Base-by-base conservation (phyloP, 345 rosid species). In the Aegle marmelos region DNA sequence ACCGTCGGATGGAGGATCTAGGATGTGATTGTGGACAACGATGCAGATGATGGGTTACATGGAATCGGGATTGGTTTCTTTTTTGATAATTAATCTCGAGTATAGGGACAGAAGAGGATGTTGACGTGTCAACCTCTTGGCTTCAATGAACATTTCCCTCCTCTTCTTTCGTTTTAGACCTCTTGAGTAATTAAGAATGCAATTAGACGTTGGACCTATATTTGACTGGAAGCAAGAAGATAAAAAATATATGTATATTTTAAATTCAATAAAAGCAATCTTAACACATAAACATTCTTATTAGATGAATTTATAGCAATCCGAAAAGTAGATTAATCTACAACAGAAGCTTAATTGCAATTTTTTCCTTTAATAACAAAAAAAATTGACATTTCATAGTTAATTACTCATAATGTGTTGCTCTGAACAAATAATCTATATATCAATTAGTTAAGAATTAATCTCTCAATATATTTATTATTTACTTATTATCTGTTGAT, bases 71-170 rank as follows among this genome's bases (percentile, higher is more conserved):
- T 33, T 9, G 6, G 2, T 53, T 50, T 62, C 24, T 11, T 31
- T 7, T 48, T 50, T 30, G 0, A 1, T 9, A 2, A 50, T 30
- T 9, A 48, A 30, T 70, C 19, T 16, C 2, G 60, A 48, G 8
- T 25, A 14, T 5, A 70, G 73, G 19, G 10, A 41, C 1, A 5
- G 37, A 0, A 8, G 24, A 1, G 19, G 77, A 41, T 74, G 14
- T 19, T 62, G 45, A 74, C 69, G 69, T 61, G 68, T 25, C 69
- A 62, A 62, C 59, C 59, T 41, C 56, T 17, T 39, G 67, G 34
- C 76, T 60, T 39, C 37, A 25, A 7, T 2, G 76, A 60, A 24
- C 45, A 63, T 53, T 76, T 30, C 30, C 25, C 73, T 36, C 37
- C 34, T 7, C 30, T 63, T 30, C 37, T 22, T 73, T 34, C 2